These are phyloP conservation scores for Pisolithus thermaeus DNA, from an alignment of 1,284 basidiomycete genomes.

Conservation along the genomic window DNA sequence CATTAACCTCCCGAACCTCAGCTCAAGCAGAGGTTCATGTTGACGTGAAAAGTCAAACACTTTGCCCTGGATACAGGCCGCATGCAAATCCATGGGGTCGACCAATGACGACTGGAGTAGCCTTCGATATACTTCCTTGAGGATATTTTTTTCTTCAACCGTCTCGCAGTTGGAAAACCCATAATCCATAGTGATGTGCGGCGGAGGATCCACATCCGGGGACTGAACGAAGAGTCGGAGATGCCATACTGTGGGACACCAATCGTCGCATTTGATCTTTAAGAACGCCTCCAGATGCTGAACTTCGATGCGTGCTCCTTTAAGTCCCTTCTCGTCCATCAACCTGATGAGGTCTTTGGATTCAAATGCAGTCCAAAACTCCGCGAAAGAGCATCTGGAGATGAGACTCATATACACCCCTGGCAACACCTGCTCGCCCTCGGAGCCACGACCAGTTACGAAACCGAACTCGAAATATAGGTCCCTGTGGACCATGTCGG, in stretches of 20 bases:
- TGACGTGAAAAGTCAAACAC: neutral
- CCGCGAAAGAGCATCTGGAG: neutral
- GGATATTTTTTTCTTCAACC: neutral
- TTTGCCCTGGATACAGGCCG: neutral
- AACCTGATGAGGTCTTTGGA: neutral
- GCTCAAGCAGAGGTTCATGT: neutral
- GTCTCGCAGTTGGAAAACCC: no score
- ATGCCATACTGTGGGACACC: conserved; percentile 1
- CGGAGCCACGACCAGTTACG: neutral
- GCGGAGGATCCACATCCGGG: neutral
- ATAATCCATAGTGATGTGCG: neutral
- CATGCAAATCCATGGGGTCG: conserved; percentile 1
- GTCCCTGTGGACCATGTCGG: neutral
- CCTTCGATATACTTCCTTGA: neutral
- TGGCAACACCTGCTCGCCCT: neutral
- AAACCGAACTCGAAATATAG: neutral
- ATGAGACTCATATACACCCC: neutral
- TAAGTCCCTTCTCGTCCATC: neutral
- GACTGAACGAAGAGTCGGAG: neutral
- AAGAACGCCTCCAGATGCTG: neutral
- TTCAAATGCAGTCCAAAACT: conserved; percentile 2
- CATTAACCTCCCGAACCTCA: neutral
- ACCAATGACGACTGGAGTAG: neutral
- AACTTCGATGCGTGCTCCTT: neutral
- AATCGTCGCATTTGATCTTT: neutral